Conservation (phyloP, 805 yeast genomes). For the Kodamaea jinghongensis region DNA sequence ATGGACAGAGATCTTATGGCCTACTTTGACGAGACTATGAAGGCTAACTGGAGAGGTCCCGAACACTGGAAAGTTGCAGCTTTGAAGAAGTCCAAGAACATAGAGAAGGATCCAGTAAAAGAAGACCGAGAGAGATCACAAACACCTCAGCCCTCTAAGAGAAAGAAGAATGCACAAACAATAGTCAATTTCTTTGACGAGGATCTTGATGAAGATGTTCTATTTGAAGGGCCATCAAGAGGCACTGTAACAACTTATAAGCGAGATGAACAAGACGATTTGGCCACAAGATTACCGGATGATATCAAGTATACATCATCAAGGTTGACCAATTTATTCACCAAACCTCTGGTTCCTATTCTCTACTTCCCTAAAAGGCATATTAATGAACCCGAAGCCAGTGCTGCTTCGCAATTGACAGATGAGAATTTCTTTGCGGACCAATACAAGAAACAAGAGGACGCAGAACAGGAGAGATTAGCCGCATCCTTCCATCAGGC, state of each 20-base stretch:
- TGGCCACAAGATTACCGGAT: slow-evolving; percentile 60
- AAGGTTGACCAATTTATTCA: slow-evolving; percentile 61
- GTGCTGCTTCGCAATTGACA: slow-evolving; percentile 35
- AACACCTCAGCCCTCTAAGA: slow-evolving; percentile 10
- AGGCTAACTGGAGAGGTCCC: slow-evolving; percentile 81
- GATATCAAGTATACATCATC: slow-evolving; percentile 72
- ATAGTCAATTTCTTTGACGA: slow-evolving; percentile 34
- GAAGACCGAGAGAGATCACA: slow-evolving; percentile 3
- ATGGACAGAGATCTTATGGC: slow-evolving; percentile 69
- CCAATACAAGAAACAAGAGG: slow-evolving; percentile 47
- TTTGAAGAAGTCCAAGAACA: slow-evolving; percentile 44
- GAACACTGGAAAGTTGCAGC: slow-evolving; percentile 86
- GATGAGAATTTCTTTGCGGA: slow-evolving; percentile 76
- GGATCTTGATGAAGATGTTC: slow-evolving; percentile 29
- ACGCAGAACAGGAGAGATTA: slow-evolving; percentile 31
- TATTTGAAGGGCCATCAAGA: slow-evolving; percentile 32
- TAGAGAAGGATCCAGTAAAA: slow-evolving; percentile 10
- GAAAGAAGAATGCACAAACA: slow-evolving; percentile 22
- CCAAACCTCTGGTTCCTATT: slow-evolving; percentile 57
- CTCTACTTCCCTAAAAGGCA: slow-evolving; percentile 15
- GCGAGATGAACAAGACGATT: slow-evolving; percentile 28
- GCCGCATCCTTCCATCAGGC: slow-evolving; percentile 41
- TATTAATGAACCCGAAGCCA: slow-evolving; percentile 13
- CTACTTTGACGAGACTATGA: slow-evolving; percentile 73
- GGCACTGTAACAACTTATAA: slow-evolving; percentile 20